Conservation (phyloP, 805 yeast species). For the Candida yuanshanica region DNA sequence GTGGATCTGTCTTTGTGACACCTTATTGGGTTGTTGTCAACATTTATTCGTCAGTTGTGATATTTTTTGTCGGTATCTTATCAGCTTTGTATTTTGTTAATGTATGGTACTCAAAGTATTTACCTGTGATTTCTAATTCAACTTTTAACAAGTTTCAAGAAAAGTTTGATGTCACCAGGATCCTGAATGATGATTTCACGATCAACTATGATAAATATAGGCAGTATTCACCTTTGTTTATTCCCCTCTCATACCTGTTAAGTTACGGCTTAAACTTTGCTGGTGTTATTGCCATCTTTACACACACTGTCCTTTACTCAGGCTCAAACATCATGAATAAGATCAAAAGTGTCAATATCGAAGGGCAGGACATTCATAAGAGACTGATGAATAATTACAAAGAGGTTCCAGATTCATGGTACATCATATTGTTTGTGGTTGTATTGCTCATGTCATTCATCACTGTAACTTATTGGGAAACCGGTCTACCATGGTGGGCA, state of each 20-base stretch:
- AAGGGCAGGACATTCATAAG: slow-evolving; percentile 40
- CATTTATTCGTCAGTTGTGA: slow-evolving; percentile 39
- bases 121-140: slow-evolving; percentile 49
- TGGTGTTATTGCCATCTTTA: slow-evolving; percentile 53
- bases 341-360: slow-evolving; percentile 34
- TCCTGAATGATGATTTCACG: slow-evolving; percentile 36
- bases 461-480: slow-evolving; percentile 30
- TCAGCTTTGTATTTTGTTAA: slow-evolving; percentile 49
- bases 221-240: slow-evolving; percentile 50
- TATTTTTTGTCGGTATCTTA: slow-evolving; percentile 43
- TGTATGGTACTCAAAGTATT: slow-evolving; percentile 50
- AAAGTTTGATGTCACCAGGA: slow-evolving; percentile 39
- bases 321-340: slow-evolving; percentile 44
- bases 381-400: slow-evolving; percentile 49
- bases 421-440: slow-evolving; percentile 27
- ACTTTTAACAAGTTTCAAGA: slow-evolving; percentile 44
- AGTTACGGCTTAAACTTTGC: slow-evolving; percentile 57
- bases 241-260: slow-evolving; percentile 49
- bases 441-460: slow-evolving; percentile 26
- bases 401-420: slow-evolving; percentile 60
- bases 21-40: slow-evolving; percentile 36
- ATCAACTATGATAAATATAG: slow-evolving; percentile 41
- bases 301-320: slow-evolving; percentile 52
- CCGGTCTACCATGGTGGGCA: slow-evolving; percentile 59
- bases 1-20: slow-evolving; percentile 56